phyloP scores from a whole-genome alignment of 257 asterid species.

The Nyctanthes arbortristis region DNA sequence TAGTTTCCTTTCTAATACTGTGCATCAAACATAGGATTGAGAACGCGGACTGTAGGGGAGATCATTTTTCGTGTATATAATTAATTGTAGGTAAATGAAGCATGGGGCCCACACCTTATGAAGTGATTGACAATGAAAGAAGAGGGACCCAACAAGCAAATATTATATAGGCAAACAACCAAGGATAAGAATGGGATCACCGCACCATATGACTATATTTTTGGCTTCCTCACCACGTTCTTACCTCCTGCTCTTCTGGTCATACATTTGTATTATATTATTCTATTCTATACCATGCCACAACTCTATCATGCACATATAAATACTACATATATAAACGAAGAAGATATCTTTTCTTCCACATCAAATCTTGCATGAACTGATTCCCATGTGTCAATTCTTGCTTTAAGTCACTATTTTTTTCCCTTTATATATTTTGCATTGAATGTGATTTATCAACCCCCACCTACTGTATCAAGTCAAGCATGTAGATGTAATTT shows the following conservation, averaged over 20 bases:
- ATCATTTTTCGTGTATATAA: too few relatives aligned
- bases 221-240: slow-evolving; percentile 61
- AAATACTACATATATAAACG: neutral
- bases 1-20: too few relatives aligned
- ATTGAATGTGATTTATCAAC: slow-evolving; percentile 5
- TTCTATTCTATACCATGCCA: neutral
- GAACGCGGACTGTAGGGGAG: too few relatives aligned
- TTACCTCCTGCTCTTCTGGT: slow-evolving; percentile 23
- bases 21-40: too few relatives aligned
- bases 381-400: neutral
- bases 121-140: slow-evolving; percentile 19
- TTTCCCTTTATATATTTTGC: neutral
- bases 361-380: neutral
- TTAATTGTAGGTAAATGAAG: too few relatives aligned
- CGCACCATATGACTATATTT: slow-evolving; percentile 60
- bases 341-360: slow-evolving; percentile 6
- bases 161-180: slow-evolving; percentile 34
- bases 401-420: neutral
- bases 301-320: neutral
- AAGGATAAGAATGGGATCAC: slow-evolving; percentile 32
- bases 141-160: slow-evolving; percentile 31
- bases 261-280: neutral
- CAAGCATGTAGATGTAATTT: too few relatives aligned
- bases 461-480: too few relatives aligned
- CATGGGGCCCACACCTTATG: slow-evolving; percentile 26